phyloP scores from a whole-genome alignment of 169 alveolate genomes.

The Eimeria maxima region DNA sequence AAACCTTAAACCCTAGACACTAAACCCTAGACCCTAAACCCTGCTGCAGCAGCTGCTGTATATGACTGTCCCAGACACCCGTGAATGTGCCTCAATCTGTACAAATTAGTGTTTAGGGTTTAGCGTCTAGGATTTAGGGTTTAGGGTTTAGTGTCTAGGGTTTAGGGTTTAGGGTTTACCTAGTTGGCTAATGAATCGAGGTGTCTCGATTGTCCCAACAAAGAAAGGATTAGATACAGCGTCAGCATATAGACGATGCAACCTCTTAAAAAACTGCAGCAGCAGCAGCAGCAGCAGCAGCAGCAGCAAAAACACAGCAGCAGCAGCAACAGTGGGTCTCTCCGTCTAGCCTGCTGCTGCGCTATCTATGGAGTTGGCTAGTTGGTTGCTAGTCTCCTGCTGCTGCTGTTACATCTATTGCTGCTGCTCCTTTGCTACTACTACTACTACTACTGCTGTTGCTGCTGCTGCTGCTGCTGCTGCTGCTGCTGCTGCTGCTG shows the following conservation, averaged over 20 bases:
- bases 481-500: neutral
- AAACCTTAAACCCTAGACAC: too few species aligned
- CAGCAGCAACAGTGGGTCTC: constrained; percentile 16
- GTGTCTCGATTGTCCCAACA: constrained; percentile 65
- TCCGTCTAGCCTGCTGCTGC: too few species aligned
- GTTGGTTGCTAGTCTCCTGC: constrained; percentile 6
- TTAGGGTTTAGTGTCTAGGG: too few species aligned
- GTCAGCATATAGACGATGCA: constrained; percentile 78
- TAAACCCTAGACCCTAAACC: constrained; percentile 31
- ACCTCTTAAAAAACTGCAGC: constrained; percentile 66
- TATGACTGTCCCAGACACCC: neutral
- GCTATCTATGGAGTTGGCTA: neutral
- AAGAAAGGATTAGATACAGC: constrained; percentile 71
- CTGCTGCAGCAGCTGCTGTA: neutral
- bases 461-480: neutral
- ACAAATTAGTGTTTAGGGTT: too few species aligned
- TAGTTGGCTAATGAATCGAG: constrained; percentile 44
- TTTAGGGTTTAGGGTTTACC: constrained; percentile 30
- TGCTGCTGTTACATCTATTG: neutral
- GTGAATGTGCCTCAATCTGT: neutral
- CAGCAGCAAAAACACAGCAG: constrained; percentile 19
- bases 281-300: constrained; percentile 49
- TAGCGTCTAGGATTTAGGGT: neutral
- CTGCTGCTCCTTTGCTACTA: neutral
- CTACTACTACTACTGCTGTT: neutral